Percentiles rank a stretch among this genome's conserved stretches.
Evolutionary conservation across 2,329 filamentous ascomycete genomes (phyloP).

Genomic region (Penicillium sp.): DNA sequence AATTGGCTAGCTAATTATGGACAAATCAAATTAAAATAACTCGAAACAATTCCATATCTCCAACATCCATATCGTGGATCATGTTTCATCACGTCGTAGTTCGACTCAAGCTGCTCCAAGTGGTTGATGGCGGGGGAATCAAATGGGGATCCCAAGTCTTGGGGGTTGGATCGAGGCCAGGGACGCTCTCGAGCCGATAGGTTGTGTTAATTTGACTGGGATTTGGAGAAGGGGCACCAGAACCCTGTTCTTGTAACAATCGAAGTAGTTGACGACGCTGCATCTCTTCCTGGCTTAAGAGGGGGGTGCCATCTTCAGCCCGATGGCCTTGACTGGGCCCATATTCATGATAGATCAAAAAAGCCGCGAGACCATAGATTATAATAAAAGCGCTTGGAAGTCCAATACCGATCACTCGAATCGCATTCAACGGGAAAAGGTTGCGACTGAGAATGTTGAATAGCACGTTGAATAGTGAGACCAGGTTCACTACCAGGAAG

Average conservation of each 20-base stretch:
- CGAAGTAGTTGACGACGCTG: slow-evolving; percentile 48
- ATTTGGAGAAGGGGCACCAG: slow-evolving; percentile 36
- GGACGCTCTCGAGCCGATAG: slow-evolving; percentile 36
- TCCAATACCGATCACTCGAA: slow-evolving; percentile 37
- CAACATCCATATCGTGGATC: background rate
- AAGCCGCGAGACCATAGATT: slow-evolving; percentile 36
- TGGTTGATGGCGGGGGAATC: slow-evolving; percentile 1
- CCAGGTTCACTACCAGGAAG: slow-evolving; percentile 31
- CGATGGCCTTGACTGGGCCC: slow-evolving; percentile 19
- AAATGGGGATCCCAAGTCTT: slow-evolving; percentile 21
- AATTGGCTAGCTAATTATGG: slow-evolving; percentile 7
- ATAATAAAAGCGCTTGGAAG: slow-evolving; percentile 38
- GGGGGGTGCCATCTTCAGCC: slow-evolving; percentile 19
- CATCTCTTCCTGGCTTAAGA: slow-evolving; percentile 47
- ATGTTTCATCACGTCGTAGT: slow-evolving; percentile 3
- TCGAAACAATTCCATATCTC: background rate
- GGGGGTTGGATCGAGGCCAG: slow-evolving; percentile 20
- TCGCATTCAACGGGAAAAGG: slow-evolving; percentile 34
- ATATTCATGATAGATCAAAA: slow-evolving; percentile 34
- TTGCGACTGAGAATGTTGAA: slow-evolving; percentile 41
- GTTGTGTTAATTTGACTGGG: slow-evolving; percentile 30
- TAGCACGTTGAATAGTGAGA: slow-evolving; percentile 43
- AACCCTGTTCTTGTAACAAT: slow-evolving; percentile 40
- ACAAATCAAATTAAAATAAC: background rate
- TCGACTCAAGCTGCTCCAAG: slow-evolving; percentile 8